Evolutionary conservation across 2,329 filamentous ascomycete species (phyloP), one percentile per base, ranked within the genome.

Genomic region (Colletotrichum navitas): DNA sequence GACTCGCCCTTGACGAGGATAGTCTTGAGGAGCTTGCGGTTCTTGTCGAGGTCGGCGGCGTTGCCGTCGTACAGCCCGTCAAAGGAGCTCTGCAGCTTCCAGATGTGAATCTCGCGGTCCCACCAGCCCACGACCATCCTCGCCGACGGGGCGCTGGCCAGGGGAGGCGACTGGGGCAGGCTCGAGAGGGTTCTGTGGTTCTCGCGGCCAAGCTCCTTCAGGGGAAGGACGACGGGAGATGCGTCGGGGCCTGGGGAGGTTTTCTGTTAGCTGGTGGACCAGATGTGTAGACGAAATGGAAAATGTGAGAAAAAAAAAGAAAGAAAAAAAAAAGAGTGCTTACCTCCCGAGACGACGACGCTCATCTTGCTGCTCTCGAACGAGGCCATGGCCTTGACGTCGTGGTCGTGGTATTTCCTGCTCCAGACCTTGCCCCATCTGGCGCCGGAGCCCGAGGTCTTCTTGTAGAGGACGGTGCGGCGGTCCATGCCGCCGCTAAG

Each of bases 401-500:
- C 96, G 80, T 98, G 95, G 56, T 92, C 90, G 79, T 99, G 96
- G 78, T 95, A 95, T 78, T 94, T 88, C 75, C 93, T 89, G 78
- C 97, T 94, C 81, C 90, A 93, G n/a, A 94, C 87, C 80, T 96
- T 95, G 70, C 89, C 89, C 96, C 96, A 99, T 78, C 91, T 89
- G 64, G 87, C 85, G 70, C 87, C 87, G 29, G 89, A 85, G 56
- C 87, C 87, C 68, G 85, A 83, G 59, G 87, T 86, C 75, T 91
- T 90, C 80, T 91, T 93, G 83, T 97, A 97, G 56, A 95, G 85
- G 7, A 94, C 92, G 2, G 96, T 97, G 74, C 93, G 89, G 75
- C 94, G 91, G 79, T 99, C 96, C 86, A 97, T 96, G 66, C 96
- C 95, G 73, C 94, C 94, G 77, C 94, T 97, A 76, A 97, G 87